These are phyloP conservation scores for Fusarium gaditjirri DNA, from an alignment of 2,329 filamentous ascomycete genomes.

Conservation along the genomic window DNA sequence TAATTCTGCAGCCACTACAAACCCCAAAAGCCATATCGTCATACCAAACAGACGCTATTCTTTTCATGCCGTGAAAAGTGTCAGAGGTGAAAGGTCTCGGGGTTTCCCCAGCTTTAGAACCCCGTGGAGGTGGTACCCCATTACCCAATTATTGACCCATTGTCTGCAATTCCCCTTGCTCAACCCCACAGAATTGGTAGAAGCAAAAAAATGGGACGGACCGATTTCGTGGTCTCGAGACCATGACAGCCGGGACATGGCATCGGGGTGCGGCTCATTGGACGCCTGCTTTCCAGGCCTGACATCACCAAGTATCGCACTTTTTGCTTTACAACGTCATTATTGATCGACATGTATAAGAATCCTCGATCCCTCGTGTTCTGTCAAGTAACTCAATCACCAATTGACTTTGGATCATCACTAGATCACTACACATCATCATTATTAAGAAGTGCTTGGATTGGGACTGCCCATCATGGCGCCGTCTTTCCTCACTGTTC, in stretches of 20 bases:
- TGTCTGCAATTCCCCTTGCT: background rate
- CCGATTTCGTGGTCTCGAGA: slow-evolving; percentile 40
- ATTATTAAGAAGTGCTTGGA: too few species aligned
- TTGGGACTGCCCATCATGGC: slow-evolving; percentile 29
- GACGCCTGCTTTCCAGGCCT: background rate
- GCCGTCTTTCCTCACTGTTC: slow-evolving; percentile 43
- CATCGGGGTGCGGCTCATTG: slow-evolving; percentile 8
- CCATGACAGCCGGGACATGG: slow-evolving; percentile 2
- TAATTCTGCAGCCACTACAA: background rate
- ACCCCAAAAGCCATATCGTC: background rate
- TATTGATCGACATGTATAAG: background rate
- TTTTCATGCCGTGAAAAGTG: background rate
- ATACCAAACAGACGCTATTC: background rate
- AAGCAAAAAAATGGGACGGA: slow-evolving; percentile 31
- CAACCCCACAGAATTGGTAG: slow-evolving; percentile 17
- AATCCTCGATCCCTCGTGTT: background rate
- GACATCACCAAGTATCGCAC: slow-evolving; percentile 19
- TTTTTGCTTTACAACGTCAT: slow-evolving; percentile 1
- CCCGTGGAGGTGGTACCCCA: slow-evolving; percentile 13
- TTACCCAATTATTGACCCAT: background rate
- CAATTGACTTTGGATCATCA: background rate
- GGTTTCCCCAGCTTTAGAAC: slow-evolving; percentile 26
- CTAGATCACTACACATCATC: background rate
- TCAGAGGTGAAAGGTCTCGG: background rate
- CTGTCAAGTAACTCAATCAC: background rate